Evolutionary conservation across 2,329 filamentous ascomycete species (phyloP).

Genomic region (Mycogone perniciosa): DNA sequence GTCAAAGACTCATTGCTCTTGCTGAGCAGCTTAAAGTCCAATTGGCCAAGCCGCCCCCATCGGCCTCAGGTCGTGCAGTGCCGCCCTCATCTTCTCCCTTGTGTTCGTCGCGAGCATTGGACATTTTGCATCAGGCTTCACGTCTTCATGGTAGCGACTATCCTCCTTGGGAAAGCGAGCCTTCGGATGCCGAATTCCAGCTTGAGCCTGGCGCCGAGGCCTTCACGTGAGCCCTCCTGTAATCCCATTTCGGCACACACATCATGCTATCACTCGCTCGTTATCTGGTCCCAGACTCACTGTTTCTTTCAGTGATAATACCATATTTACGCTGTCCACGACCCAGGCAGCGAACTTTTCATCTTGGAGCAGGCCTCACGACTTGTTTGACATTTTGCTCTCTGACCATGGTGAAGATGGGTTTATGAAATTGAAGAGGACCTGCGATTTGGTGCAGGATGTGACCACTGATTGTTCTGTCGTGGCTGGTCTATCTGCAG

Average conservation of each 20-base stretch:
- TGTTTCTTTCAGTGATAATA: constrained; percentile 52
- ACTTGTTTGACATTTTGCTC: constrained; percentile 45
- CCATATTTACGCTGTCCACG: constrained; percentile 64
- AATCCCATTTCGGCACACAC: background rate
- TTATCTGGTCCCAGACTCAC: too few relatives aligned
- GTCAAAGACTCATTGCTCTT: constrained; percentile 59
- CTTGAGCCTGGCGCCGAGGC: constrained; percentile 38
- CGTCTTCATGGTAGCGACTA: constrained; percentile 78
- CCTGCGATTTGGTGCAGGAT: constrained; percentile 86
- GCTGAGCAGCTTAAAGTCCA: constrained; percentile 69
- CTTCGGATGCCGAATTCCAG: constrained; percentile 56
- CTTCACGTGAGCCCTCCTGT: constrained; percentile 54
- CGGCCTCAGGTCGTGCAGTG: background rate
- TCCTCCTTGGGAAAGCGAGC: constrained; percentile 71
- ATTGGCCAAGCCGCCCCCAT: constrained; percentile 6
- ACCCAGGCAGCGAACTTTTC: constrained; percentile 70
- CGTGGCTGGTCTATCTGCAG: constrained; percentile 87
- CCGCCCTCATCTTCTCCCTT: background rate
- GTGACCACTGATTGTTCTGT: constrained; percentile 95
- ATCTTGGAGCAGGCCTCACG: constrained; percentile 72
- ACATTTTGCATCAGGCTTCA: constrained; percentile 67
- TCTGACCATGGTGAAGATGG: constrained; percentile 18
- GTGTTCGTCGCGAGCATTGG: background rate
- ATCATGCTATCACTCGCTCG: background rate
- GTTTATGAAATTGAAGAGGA: constrained; percentile 50